Evolutionary conservation across 2,329 filamentous ascomycete species (phyloP).

Genomic region (Alternaria tenuissima): DNA sequence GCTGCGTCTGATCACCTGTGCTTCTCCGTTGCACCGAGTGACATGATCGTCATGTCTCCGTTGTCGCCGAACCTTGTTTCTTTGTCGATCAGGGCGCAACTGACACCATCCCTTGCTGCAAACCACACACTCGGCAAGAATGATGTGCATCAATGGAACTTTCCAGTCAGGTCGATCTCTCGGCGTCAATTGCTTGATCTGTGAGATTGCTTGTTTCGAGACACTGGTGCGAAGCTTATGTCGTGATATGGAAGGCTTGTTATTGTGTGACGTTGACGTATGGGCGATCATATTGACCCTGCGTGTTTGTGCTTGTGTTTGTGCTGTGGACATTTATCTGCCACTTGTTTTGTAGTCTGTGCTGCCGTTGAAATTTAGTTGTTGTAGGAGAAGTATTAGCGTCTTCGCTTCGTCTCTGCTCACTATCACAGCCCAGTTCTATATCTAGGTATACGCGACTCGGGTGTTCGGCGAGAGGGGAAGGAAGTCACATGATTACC

Average conservation of each 20-base stretch:
- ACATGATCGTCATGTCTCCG: background rate
- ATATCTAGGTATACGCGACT: background rate
- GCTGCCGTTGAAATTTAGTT: background rate
- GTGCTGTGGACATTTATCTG: background rate
- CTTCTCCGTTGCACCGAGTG: background rate
- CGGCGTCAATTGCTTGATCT: background rate
- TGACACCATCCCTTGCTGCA: background rate
- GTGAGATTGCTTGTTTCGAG: background rate
- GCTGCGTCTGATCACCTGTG: background rate
- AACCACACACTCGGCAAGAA: slow-evolving; percentile 1
- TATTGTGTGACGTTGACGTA: background rate
- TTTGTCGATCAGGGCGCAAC: background rate
- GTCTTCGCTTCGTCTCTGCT: background rate
- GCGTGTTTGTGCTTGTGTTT: background rate
- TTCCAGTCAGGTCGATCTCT: background rate
- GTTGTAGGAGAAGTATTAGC: background rate
- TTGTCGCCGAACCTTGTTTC: background rate
- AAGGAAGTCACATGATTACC: background rate
- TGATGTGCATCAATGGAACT: slow-evolving; percentile 3
- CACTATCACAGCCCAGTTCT: background rate
- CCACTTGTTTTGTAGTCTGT: background rate
- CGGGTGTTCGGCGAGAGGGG: background rate
- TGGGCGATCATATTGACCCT: background rate
- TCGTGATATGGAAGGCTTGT: background rate
- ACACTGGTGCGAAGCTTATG: slow-evolving; percentile 5